Evolutionary conservation across 202 grass and related monocot genomes (phyloP), one percentile per base, ranked within the genome.

Genomic region (Elaeis oleifera): DNA sequence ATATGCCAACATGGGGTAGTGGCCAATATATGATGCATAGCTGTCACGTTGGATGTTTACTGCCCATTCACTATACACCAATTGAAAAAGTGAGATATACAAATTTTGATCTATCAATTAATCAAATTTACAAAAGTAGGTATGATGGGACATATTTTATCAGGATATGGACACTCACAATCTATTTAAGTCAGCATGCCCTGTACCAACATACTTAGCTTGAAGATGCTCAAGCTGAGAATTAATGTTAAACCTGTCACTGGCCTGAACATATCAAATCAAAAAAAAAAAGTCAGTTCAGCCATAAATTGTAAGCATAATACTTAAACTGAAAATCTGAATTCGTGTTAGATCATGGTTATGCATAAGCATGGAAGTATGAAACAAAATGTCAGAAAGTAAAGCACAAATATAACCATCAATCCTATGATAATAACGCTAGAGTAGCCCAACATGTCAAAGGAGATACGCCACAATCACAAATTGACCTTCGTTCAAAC

Each of bases 141-240:
- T 21, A 63, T 3, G 36, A 44, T 44, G 11, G 36, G 8, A 44
- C 36, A 44, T 44, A 13, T 9, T 9, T 44, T 44, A 44, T 44
- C 36, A 81, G 63, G 23, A 16, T 53, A 0, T 13, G 8, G 9
- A 23, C 59, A 52, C 79, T 82, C 80, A 96, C 92, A 89, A 91
- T 91, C 87, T 80, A 74, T 54, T 76, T 62, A 90, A 73, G 65
- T 96, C 90, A 32, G 86, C 90, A 73, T 96, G 86, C 56, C 90
- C 86, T 29, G 90, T 96, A 58, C 90, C 86, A 5, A 96, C 90
- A 90, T 88, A 90, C 56, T 95, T 95, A 26, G 90, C 90, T 82
- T 95, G 90, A 71, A 95, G 86, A 87, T 95, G 90, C 70, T 96
- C 92, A 65, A 91, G 92, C 68, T 96, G 92, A 62, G 92, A 96